A percentile compares a stretch with the other conserved stretches of the same genome.
Evolutionary conservation across 1,284 basidiomycete species (phyloP).

Genomic region (Thecaphora thlaspeos): DNA sequence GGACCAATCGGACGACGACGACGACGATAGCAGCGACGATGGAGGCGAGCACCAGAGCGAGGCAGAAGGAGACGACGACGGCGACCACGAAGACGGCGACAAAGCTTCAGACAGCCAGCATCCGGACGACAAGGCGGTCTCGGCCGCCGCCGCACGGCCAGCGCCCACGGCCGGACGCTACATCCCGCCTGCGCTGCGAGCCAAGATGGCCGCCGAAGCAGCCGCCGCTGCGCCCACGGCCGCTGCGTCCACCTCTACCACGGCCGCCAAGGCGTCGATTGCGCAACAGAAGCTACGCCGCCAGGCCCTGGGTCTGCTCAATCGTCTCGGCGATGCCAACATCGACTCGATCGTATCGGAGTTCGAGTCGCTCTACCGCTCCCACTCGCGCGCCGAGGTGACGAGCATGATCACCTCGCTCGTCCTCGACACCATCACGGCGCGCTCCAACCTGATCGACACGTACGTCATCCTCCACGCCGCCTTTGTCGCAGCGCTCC

Average conservation of each 20-base stretch:
- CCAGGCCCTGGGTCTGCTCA: conserved; percentile 82
- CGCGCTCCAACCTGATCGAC: conserved; percentile 76
- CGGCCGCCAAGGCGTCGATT: background rate
- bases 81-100: background rate
- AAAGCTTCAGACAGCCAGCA: background rate
- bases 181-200: conserved; percentile 62
- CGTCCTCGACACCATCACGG: conserved; percentile 78
- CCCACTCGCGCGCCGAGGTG: conserved; percentile 78
- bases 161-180: conserved; percentile 57
- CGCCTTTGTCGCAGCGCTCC: conserved; percentile 77
- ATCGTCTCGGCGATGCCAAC: conserved; percentile 84
- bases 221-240: conserved; percentile 1
- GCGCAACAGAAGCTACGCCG: conserved; percentile 69
- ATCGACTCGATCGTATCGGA: conserved; percentile 75
- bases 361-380: conserved; percentile 76
- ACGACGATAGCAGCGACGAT: background rate
- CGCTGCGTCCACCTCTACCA: background rate
- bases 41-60: conserved; percentile 5
- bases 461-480: conserved; percentile 89
- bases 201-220: conserved; percentile 52
- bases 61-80: conserved; percentile 1
- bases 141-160: conserved; percentile 1
- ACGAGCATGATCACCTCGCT: conserved; percentile 76
- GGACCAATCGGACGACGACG: background rate
- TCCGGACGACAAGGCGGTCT: background rate